Base-by-base conservation (phyloP, 805 yeast species). In the Saccharomyces eubayanus region DNA sequence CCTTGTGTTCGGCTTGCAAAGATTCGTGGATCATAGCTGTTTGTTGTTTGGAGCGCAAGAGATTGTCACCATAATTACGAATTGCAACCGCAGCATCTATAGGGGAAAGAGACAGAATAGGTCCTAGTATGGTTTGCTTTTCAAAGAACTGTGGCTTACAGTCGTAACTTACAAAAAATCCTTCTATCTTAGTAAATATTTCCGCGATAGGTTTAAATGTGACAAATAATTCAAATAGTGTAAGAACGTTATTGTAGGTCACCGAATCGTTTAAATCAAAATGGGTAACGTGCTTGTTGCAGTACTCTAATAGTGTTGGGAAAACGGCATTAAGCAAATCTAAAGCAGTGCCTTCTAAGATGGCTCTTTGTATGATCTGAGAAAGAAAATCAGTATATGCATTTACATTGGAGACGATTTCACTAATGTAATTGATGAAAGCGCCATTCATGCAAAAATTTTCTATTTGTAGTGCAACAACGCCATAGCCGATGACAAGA, bases 91-190 rank as follows among this genome's bases (percentile, higher is more conserved):
- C 69, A 2, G 77, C 75, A 48, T 80, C 76, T 48, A 90, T 71
- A 0, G 97, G 96, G 0, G 96, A 87, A 24, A 89, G 70, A 54
- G 84, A 75, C 52, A 89, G 77, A 30, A 89, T 74, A 6, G 96
- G 86, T 2, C 97, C 98, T 52, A 92, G 71, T 16, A 88, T 68
- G 0, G 96, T 81, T 27, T 75, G 73, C 14, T 72, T 71, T 62
- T 87, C 95, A 62, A 79, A 78, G 48, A 77, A 76, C 16, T 77
- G 69, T 1, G 85, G 81, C 10, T 77, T 70, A 12, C 67, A 58
- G 50, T 74, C 69, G 6, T 75, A 74, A 1, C 76, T 72, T 8
- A 80, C 74, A 62, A 71, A 69, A 64, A 85, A 84, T 0, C 77
- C 76, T 49, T 81, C 79, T 45, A 83, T 71, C 58, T 80, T 72